Conservation (phyloP, 2,329 filamentous ascomycete genomes). For the Epichloe typhina region DNA sequence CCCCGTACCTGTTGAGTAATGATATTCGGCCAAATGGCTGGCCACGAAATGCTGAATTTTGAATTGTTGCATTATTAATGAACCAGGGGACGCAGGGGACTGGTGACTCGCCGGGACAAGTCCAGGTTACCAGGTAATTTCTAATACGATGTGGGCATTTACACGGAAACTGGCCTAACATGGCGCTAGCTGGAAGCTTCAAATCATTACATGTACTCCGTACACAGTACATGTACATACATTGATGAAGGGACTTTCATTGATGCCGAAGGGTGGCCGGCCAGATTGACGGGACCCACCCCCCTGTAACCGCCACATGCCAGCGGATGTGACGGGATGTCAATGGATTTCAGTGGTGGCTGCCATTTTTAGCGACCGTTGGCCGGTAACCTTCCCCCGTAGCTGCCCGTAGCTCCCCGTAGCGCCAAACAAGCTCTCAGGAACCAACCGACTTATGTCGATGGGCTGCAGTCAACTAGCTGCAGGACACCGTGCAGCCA, state of each 20-base stretch:
- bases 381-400: not conserved
- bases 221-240: no score
- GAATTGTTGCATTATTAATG: not conserved
- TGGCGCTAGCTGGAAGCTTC: no score
- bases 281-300: slow-evolving; percentile 1
- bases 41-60: no score
- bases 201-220: no score
- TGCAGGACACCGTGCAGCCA: not conserved
- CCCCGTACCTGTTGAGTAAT: not conserved
- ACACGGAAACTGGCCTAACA: no score
- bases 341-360: not conserved
- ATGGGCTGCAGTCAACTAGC: not conserved
- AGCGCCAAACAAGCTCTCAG: not conserved
- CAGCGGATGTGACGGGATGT: not conserved
- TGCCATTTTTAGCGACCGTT: slow-evolving; percentile 6
- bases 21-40: not conserved
- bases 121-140: no score
- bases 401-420: not conserved
- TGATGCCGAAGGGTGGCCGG: not conserved
- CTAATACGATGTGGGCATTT: no score
- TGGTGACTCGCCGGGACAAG: no score
- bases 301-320: not conserved
- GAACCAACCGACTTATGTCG: not conserved
- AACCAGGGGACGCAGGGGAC: no score
- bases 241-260: not conserved